Conservation (phyloP, 306 rosid species). For the Calophaca sinica region DNA sequence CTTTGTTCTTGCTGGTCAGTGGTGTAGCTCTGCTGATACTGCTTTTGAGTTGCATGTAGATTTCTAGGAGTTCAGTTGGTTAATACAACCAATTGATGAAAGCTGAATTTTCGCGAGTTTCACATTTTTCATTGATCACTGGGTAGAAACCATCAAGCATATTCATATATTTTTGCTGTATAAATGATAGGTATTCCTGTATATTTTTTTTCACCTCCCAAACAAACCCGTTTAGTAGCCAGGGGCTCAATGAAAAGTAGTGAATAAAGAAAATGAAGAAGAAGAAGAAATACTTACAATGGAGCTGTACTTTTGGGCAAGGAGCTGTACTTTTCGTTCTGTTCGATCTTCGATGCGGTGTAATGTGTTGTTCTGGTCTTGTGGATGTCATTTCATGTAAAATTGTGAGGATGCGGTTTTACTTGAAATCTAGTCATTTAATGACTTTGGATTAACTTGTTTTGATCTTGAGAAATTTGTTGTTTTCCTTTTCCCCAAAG, state of each 20-base stretch:
- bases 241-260: constrained; percentile 47
- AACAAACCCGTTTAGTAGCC: constrained; percentile 45
- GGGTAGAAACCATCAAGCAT: constrained; percentile 47
- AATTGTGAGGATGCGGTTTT: not conserved
- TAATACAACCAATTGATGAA: constrained; percentile 51
- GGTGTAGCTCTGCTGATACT: constrained; percentile 51
- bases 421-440: constrained; percentile 2
- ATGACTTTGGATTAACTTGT: not conserved
- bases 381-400: constrained; percentile 36
- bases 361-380: constrained; percentile 22
- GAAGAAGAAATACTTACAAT: not conserved
- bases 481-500: not conserved
- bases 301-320: not conserved
- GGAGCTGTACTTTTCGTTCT: constrained; percentile 8
- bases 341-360: constrained; percentile 9
- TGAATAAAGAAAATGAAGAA: constrained; percentile 22
- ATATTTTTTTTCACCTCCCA: constrained; percentile 50
- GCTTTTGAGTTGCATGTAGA: constrained; percentile 53
- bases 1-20: constrained; percentile 47
- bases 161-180: constrained; percentile 57
- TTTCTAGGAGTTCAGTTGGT: constrained; percentile 50
- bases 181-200: constrained; percentile 70
- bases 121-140: constrained; percentile 48
- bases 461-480: not conserved
- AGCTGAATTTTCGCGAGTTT: constrained; percentile 49